Percentiles rank a stretch among this genome's conserved stretches.
phyloP scores from a whole-genome alignment of 306 rosid genomes.

The Dryas octopetala region DNA sequence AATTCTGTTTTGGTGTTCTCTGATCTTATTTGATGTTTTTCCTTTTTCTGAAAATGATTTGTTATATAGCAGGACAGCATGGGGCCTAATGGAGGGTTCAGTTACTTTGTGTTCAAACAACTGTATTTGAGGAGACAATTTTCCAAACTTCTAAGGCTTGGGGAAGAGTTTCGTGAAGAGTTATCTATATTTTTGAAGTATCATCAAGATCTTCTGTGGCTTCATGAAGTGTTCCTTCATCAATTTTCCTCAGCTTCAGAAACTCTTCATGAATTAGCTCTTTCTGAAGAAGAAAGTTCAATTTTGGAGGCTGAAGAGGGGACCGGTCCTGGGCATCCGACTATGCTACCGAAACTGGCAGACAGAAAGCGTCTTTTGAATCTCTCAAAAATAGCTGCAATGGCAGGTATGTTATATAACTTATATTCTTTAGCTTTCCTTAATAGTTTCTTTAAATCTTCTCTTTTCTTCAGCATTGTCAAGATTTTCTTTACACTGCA shows the following conservation, averaged over 20 bases:
- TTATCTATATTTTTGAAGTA: conserved; percentile 73
- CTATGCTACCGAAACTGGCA: conserved; percentile 44
- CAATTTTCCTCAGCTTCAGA: conserved; percentile 86
- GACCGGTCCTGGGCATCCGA: conserved; percentile 34
- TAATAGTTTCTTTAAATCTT: not conserved
- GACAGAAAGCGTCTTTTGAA: conserved; percentile 83
- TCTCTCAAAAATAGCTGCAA: conserved; percentile 89
- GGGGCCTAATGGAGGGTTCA: conserved; percentile 92
- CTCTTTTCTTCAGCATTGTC: not conserved
- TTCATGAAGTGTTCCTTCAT: conserved; percentile 86
- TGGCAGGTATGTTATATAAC: conserved; percentile 52
- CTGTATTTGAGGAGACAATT: conserved; percentile 69
- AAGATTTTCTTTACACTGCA: not conserved
- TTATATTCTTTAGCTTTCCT: not conserved
- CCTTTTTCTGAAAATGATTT: conserved; percentile 30
- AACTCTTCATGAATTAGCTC: conserved; percentile 80
- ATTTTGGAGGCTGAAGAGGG: conserved; percentile 49
- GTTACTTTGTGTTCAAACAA: conserved; percentile 74
- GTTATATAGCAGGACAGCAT: conserved; percentile 79
- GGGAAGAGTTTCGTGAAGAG: conserved; percentile 93
- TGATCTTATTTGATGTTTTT: conserved; percentile 18
- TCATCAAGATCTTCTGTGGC: conserved; percentile 89
- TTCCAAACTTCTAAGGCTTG: conserved; percentile 85
- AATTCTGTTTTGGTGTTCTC: conserved; percentile 6
- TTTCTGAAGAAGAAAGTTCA: conserved; percentile 53